These are phyloP conservation scores for Clonostachys rosea DNA, from an alignment of 2,329 filamentous ascomycete species.

Conservation along the genomic window DNA sequence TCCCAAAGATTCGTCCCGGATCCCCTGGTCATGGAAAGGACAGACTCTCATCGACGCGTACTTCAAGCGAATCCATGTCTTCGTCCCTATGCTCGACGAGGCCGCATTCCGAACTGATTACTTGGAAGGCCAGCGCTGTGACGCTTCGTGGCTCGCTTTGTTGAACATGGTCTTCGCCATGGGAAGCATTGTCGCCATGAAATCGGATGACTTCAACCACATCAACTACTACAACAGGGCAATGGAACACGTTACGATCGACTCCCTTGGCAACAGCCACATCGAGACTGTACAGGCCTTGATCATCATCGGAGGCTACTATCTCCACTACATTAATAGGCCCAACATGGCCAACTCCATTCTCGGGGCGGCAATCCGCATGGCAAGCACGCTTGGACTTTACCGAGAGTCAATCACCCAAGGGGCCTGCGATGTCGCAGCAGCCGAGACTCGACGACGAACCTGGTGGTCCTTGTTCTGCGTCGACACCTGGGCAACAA, in stretches of 20 bases:
- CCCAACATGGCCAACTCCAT: constrained; percentile 72
- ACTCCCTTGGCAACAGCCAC: constrained; percentile 30
- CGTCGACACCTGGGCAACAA: constrained; percentile 69
- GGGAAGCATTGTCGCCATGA: constrained; percentile 66
- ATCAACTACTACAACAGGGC: constrained; percentile 66
- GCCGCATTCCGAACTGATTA: constrained; percentile 66
- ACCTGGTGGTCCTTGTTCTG: constrained; percentile 76
- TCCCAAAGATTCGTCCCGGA: constrained; percentile 40
- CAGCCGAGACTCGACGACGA: constrained; percentile 52
- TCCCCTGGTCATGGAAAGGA: constrained; percentile 59
- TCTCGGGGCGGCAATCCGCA: constrained; percentile 64
- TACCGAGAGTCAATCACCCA: constrained; percentile 48
- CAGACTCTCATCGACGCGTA: constrained; percentile 70
- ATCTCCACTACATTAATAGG: constrained; percentile 71
- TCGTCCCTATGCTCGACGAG: constrained; percentile 71
- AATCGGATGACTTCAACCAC: constrained; percentile 61
- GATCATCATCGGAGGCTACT: constrained; percentile 62
- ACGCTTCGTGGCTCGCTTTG: constrained; percentile 66
- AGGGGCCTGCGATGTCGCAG: constrained; percentile 3
- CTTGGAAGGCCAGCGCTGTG: constrained; percentile 42
- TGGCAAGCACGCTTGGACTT: constrained; percentile 67
- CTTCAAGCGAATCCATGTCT: constrained; percentile 68
- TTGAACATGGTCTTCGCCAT: constrained; percentile 75
- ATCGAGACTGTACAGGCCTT: constrained; percentile 18
- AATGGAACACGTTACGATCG: constrained; percentile 61